A percentile compares a stretch with the other conserved stretches of the same genome.
phyloP scores from a whole-genome alignment of 257 asterid species.

The Solanum tarapatanum region DNA sequence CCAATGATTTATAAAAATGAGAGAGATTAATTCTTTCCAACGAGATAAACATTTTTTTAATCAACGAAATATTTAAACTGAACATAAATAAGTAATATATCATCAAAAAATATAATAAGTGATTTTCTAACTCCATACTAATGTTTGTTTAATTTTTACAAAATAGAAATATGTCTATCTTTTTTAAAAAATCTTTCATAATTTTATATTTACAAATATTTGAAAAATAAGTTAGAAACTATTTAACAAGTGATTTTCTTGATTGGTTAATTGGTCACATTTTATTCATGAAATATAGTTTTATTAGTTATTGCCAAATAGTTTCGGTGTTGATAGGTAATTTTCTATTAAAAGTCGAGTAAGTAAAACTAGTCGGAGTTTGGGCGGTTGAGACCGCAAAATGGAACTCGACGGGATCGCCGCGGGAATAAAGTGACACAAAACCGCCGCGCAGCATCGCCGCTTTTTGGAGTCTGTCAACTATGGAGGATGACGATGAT shows the following conservation, averaged over 20 bases:
- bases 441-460: neutral
- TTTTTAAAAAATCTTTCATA: neutral
- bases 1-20: neutral
- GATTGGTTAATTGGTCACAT: too few relatives aligned
- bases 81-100: neutral
- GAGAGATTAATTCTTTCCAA: neutral
- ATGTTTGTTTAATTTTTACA: neutral
- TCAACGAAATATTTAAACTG: neutral
- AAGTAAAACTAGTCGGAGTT: neutral
- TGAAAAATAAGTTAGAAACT: neutral
- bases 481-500: conserved; percentile 57
- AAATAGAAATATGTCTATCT: too few relatives aligned
- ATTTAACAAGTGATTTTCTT: too few relatives aligned
- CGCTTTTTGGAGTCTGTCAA: neutral
- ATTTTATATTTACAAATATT: neutral
- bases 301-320: neutral
- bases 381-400: neutral
- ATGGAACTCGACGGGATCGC: neutral
- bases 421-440: neutral
- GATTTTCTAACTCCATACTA: neutral
- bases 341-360: neutral
- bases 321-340: neutral
- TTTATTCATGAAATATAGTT: neutral
- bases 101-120: neutral
- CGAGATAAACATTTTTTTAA: too few relatives aligned